Conservation (phyloP, 148 eudicot genomes). For the Rhododendron molle region DNA sequence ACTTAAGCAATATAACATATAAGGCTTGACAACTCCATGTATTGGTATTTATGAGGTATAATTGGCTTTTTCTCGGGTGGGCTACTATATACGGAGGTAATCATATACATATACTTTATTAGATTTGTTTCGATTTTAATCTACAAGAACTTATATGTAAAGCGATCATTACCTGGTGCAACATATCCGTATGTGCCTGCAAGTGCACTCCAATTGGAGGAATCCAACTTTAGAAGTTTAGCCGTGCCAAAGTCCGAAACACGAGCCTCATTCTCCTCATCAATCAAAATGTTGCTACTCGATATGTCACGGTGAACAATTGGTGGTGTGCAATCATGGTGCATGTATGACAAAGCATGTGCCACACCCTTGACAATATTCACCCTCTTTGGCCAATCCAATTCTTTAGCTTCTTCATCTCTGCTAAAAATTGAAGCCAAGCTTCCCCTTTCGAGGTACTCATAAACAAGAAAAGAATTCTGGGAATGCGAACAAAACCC, state of each 20-base stretch:
- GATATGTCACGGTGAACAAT: conserved; percentile 6
- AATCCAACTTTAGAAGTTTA: neutral
- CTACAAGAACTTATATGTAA: neutral
- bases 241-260: conserved; percentile 3
- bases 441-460: conserved; percentile 20
- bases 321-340: conserved; percentile 15
- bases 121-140: neutral
- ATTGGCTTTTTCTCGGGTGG: neutral
- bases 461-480: conserved; percentile 33
- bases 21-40: too few species aligned
- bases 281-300: neutral
- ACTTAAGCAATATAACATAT: too few species aligned
- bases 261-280: neutral
- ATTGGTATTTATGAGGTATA: neutral
- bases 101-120: neutral
- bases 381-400: conserved; percentile 10
- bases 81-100: neutral
- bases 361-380: conserved; percentile 9
- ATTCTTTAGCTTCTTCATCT: neutral
- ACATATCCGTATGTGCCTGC: neutral
- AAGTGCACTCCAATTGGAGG: conserved; percentile 1
- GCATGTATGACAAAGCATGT: conserved; percentile 11
- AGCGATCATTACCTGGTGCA: neutral
- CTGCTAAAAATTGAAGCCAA: neutral
- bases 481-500: conserved; percentile 32